Percentiles rank a stretch among this genome's conserved stretches.
Conservation (phyloP, 345 rosid species). For the Excoecaria cochinchinensis region DNA sequence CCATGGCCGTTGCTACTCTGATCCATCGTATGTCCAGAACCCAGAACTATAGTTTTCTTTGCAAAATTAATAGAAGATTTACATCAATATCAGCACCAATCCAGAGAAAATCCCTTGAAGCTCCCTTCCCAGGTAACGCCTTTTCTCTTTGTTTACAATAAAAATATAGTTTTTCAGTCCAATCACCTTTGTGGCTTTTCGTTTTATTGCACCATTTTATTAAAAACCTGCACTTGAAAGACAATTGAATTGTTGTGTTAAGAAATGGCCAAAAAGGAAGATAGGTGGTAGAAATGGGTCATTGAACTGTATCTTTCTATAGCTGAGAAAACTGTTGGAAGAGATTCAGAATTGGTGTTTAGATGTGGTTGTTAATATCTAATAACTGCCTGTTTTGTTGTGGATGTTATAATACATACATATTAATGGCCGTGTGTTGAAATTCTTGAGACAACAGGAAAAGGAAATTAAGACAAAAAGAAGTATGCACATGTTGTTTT, state of each 20-base stretch:
- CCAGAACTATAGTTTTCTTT: constrained; percentile 18
- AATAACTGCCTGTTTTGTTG: too few relatives aligned
- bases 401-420: too few relatives aligned
- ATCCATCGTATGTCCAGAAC: constrained; percentile 28
- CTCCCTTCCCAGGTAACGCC: constrained; percentile 45
- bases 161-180: not conserved
- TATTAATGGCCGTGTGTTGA: too few relatives aligned
- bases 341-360: too few relatives aligned
- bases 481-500: too few relatives aligned
- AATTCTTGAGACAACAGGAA: too few relatives aligned
- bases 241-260: not conserved
- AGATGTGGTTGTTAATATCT: too few relatives aligned
- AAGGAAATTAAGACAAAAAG: too few relatives aligned
- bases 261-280: not conserved
- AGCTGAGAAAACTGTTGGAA: too few relatives aligned
- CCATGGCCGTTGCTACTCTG: constrained; percentile 29
- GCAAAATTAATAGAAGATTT: constrained; percentile 25
- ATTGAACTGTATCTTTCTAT: not conserved
- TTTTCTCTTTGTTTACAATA: not conserved
- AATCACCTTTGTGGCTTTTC: not conserved
- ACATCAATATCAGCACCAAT: constrained; percentile 28
- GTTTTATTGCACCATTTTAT: not conserved
- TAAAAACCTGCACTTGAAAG: not conserved
- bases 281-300: not conserved
- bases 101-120: constrained; percentile 18